These are phyloP conservation scores for Camellia sinensis DNA, from an alignment of 148 eudicot genomes.

Conservation along the genomic window DNA sequence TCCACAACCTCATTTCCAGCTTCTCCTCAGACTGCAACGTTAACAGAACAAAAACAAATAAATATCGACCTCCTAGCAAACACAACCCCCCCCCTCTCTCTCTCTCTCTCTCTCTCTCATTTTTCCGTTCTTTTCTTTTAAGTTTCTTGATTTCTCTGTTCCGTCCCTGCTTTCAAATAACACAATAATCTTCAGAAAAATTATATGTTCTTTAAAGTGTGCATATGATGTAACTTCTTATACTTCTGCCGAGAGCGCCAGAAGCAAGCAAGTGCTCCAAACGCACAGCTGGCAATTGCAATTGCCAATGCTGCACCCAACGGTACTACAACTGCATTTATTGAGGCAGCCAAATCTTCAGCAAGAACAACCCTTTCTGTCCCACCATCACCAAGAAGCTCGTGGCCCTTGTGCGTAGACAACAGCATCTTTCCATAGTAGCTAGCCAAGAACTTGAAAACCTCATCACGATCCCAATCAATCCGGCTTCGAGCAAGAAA, in stretches of 20 bases:
- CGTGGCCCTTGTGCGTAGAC: constrained; percentile 49
- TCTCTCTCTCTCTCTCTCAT: not conserved
- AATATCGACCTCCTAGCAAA: constrained; percentile 15
- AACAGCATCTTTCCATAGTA: constrained; percentile 72
- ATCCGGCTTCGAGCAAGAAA: constrained; percentile 29
- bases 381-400: constrained; percentile 21
- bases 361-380: constrained; percentile 10
- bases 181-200: constrained; percentile 39
- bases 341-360: constrained; percentile 50
- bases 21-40: constrained; percentile 74
- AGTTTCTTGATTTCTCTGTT: not conserved
- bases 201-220: constrained; percentile 81
- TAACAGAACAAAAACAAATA: constrained; percentile 22
- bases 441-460: constrained; percentile 62
- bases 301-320: constrained; percentile 89
- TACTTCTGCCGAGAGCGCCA: constrained; percentile 98
- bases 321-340: constrained; percentile 76
- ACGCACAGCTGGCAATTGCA: constrained; percentile 87
- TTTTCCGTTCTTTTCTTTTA: constrained; percentile 1
- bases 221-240: constrained; percentile 81
- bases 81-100: not conserved
- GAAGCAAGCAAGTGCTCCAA: constrained; percentile 93
- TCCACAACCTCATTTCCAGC: constrained; percentile 61
- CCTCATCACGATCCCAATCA: constrained; percentile 70
- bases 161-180: not conserved